These are phyloP conservation scores for Aspergillus egyptiacus DNA, from an alignment of 495 filamentous ascomycete species.

Conservation along the genomic window DNA sequence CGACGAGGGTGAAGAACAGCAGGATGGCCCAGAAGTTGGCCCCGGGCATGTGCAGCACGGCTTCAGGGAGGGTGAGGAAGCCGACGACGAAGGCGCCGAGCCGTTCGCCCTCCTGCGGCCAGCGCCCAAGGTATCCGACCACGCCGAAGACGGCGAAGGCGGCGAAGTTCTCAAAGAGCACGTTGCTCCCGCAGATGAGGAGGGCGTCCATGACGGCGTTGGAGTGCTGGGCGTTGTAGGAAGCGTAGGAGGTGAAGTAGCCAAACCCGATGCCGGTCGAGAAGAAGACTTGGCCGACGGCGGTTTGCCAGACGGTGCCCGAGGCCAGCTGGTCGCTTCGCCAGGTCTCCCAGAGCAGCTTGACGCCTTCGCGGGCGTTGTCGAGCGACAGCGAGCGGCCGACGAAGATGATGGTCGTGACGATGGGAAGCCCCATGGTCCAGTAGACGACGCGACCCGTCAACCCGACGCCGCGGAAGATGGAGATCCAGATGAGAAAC, in stretches of 20 bases:
- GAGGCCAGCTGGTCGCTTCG: constrained; percentile 20
- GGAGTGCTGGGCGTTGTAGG: constrained; percentile 24
- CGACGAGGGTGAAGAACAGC: constrained; percentile 32
- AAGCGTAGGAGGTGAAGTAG: constrained; percentile 27
- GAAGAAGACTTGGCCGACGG: constrained; percentile 26
- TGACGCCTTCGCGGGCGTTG: constrained; percentile 28
- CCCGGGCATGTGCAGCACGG: constrained; percentile 34
- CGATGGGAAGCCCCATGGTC: constrained; percentile 40
- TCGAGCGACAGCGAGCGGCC: constrained; percentile 29
- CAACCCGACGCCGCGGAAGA: constrained; percentile 34
- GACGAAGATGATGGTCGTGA: constrained; percentile 33
- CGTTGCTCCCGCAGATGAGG: constrained; percentile 33
- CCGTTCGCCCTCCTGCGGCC: constrained; percentile 25
- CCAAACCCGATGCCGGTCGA: constrained; percentile 25
- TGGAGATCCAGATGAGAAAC: constrained; percentile 36
- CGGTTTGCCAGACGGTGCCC: constrained; percentile 26
- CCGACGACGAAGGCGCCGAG: constrained; percentile 34
- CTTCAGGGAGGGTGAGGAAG: constrained; percentile 35
- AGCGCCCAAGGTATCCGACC: constrained; percentile 29
- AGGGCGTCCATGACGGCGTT: constrained; percentile 38
- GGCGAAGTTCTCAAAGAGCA: constrained; percentile 35
- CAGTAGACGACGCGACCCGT: constrained; percentile 40
- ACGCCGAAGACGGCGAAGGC: constrained; percentile 40
- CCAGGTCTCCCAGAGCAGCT: constrained; percentile 26
- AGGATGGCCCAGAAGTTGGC: constrained; percentile 36